These are phyloP conservation scores for Passiflora organensis DNA, from an alignment of 345 rosid genomes.

Conservation along the genomic window DNA sequence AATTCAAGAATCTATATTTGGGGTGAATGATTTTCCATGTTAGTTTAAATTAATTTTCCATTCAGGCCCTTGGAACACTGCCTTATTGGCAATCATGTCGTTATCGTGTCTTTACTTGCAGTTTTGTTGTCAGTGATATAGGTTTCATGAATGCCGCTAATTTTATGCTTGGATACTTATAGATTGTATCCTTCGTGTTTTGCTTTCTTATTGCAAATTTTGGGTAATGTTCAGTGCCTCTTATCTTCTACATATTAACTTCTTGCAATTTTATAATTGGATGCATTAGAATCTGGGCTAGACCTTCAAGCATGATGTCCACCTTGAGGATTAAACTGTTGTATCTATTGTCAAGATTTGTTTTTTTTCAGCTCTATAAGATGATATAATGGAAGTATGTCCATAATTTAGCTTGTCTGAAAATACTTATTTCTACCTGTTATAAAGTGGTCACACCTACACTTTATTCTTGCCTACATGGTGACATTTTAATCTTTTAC, in stretches of 20 bases:
- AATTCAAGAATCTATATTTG: background rate
- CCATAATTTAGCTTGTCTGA: background rate
- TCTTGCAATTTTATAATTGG: background rate
- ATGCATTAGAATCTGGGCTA: background rate
- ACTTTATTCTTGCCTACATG: conserved; percentile 19
- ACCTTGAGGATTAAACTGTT: background rate
- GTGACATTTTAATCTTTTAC: no score
- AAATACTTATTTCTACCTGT: conserved; percentile 1
- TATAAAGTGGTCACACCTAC: background rate
- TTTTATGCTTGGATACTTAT: background rate
- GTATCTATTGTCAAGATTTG: no score
- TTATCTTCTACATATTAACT: background rate
- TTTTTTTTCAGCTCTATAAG: background rate
- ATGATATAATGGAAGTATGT: background rate
- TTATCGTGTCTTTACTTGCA: background rate
- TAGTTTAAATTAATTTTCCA: background rate
- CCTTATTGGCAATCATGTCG: no score
- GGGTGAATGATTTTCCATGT: background rate
- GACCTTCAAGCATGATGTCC: background rate
- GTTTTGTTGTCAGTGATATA: background rate
- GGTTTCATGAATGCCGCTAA: background rate
- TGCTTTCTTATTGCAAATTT: background rate
- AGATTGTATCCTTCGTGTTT: background rate
- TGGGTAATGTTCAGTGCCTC: background rate
- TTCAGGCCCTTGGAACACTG: no score